These are phyloP conservation scores for Calamus simplicifolius DNA, from an alignment of 176 grass and related monocot species.

Conservation along the genomic window DNA sequence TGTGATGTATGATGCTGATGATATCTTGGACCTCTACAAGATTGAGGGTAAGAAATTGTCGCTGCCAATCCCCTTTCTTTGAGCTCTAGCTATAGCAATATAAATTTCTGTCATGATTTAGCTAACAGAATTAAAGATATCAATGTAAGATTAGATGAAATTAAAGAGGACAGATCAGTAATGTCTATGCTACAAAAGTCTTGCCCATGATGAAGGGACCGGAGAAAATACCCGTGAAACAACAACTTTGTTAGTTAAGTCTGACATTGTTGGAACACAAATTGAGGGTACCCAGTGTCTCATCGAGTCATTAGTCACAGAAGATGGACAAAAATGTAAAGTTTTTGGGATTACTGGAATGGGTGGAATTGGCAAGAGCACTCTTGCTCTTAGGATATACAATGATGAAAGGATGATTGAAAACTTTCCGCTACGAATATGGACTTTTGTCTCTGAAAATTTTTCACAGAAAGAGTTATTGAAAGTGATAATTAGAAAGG, in stretches of 20 bases:
- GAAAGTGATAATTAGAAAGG: conserved; percentile 43
- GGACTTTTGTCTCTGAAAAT: conserved; percentile 47
- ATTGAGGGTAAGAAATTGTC: conserved; percentile 49
- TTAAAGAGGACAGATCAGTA: conserved; percentile 38
- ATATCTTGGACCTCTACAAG: conserved; percentile 50
- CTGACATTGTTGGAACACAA: conserved; percentile 37
- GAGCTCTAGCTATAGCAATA: conserved; percentile 17
- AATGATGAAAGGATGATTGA: conserved; percentile 40
- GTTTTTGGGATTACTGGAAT: conserved; percentile 53
- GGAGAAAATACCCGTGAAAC: not conserved
- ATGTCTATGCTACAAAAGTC: not conserved
- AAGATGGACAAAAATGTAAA: conserved; percentile 59
- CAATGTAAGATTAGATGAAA: conserved; percentile 44
- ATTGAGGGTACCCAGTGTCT: conserved; percentile 31
- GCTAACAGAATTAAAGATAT: conserved; percentile 43
- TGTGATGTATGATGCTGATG: conserved; percentile 54
- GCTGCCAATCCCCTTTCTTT: conserved; percentile 30
- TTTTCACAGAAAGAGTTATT: conserved; percentile 44
- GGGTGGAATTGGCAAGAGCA: conserved; percentile 67
- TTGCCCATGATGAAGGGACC: too few species aligned
- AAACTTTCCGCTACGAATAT: conserved; percentile 50
- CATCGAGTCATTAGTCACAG: conserved; percentile 47
- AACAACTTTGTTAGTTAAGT: not conserved
- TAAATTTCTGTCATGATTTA: conserved; percentile 50
- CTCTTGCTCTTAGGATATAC: conserved; percentile 57